Evolutionary conservation across 495 filamentous ascomycete species (phyloP).

Genomic region (Neurospora tetraspora): DNA sequence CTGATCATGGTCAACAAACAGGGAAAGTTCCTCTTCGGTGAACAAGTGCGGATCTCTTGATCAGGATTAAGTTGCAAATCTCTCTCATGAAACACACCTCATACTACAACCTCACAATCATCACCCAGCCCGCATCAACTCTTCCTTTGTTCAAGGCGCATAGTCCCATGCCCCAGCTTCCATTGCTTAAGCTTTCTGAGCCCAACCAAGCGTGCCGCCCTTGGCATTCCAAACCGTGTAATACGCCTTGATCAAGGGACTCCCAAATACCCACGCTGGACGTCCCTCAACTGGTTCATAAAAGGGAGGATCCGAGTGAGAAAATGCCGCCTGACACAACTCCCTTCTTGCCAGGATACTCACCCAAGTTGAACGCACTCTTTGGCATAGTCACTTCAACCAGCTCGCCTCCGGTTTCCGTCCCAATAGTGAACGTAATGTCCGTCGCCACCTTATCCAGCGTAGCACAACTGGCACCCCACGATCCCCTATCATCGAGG

Average conservation of each 20-base stretch:
- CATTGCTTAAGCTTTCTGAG: not conserved
- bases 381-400: conserved; percentile 11
- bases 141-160: not conserved
- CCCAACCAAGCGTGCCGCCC: not conserved
- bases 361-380: conserved; percentile 14
- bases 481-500: conserved; percentile 12
- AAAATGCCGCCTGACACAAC: conserved; percentile 16
- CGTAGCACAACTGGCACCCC: conserved; percentile 14
- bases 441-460: conserved; percentile 7
- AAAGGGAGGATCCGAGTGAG: conserved; percentile 1
- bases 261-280: conserved; percentile 16
- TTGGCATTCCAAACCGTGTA: conserved; percentile 18
- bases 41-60: not conserved
- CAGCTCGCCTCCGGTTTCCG: not conserved
- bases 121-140: not conserved
- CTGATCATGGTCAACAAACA: not conserved
- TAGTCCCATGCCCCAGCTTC: not conserved
- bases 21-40: not conserved
- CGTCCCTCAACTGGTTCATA: conserved; percentile 8
- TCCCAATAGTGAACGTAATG: conserved; percentile 12
- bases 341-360: conserved; percentile 11
- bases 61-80: not conserved
- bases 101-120: not conserved
- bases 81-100: not conserved
- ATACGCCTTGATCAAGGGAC: conserved; percentile 12